Evolutionary conservation across 2,329 filamentous ascomycete species (phyloP).

Genomic region (Phialophora chinensis): DNA sequence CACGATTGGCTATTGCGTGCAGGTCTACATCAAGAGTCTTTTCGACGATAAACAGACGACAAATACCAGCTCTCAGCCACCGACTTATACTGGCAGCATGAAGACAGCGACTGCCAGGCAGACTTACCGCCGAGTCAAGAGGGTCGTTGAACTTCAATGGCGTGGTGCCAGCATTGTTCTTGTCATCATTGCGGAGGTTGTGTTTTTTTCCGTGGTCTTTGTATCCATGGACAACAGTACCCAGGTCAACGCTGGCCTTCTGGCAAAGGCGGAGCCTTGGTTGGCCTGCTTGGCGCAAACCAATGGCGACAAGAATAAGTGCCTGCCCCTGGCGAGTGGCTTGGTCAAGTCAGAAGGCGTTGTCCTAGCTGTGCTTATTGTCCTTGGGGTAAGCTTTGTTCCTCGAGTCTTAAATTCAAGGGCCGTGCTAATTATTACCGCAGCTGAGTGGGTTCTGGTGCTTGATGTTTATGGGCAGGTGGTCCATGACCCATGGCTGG

Average conservation of each 20-base stretch:
- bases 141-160: constrained; percentile 92
- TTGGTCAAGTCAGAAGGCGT: constrained; percentile 77
- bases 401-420: constrained; percentile 24
- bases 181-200: constrained; percentile 86
- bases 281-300: constrained; percentile 69
- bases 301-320: constrained; percentile 68
- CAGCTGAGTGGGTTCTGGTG: constrained; percentile 85
- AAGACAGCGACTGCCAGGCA: constrained; percentile 82
- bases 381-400: constrained; percentile 71
- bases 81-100: constrained; percentile 76
- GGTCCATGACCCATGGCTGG: constrained; percentile 88
- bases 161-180: constrained; percentile 87
- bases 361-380: constrained; percentile 78
- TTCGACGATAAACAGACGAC: constrained; percentile 74
- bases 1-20: constrained; percentile 90
- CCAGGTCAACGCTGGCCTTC: constrained; percentile 60
- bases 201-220: constrained; percentile 92
- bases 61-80: constrained; percentile 68
- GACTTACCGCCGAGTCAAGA: constrained; percentile 82
- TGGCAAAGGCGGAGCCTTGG: constrained; percentile 68
- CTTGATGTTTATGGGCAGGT: constrained; percentile 78
- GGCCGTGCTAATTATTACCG: constrained; percentile 39
- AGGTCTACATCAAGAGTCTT: constrained; percentile 87
- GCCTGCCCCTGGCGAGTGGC: constrained; percentile 63
- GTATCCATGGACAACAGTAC: constrained; percentile 82